A percentile compares a stretch with the other conserved stretches of the same genome.
These are phyloP conservation scores for Nissolia schottii DNA, from an alignment of 306 rosid genomes.

Conservation along the genomic window DNA sequence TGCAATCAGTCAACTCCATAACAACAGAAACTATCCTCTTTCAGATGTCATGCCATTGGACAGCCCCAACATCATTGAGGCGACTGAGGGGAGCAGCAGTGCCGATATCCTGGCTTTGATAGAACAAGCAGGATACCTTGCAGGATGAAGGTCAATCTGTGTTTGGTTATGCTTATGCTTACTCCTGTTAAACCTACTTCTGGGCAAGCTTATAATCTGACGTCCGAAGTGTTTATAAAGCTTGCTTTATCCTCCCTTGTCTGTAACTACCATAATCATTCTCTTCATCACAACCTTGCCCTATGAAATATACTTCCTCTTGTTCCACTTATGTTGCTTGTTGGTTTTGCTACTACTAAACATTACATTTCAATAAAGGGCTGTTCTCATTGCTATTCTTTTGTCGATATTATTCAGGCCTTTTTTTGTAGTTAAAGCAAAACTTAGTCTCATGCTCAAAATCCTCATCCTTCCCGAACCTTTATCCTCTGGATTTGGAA, in stretches of 20 bases:
- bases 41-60: conserved; percentile 78
- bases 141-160: conserved; percentile 25
- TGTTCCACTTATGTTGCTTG: neutral
- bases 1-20: conserved; percentile 64
- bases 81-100: conserved; percentile 51
- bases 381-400: conserved; percentile 11
- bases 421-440: conserved; percentile 13
- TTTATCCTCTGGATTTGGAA: too few species aligned
- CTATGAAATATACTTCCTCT: conserved; percentile 22
- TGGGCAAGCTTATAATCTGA: conserved; percentile 8
- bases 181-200: conserved; percentile 12
- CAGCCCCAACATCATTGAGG: conserved; percentile 63
- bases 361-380: conserved; percentile 25
- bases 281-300: conserved; percentile 3
- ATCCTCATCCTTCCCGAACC: neutral
- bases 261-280: conserved; percentile 12
- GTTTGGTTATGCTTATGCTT: conserved; percentile 10
- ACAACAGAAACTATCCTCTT: conserved; percentile 82
- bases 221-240: conserved; percentile 19
- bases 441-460: neutral
- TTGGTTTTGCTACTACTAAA: conserved; percentile 23
- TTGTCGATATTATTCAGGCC: neutral
- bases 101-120: conserved; percentile 59
- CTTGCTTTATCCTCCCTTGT: conserved; percentile 7
- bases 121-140: conserved; percentile 61